A percentile compares a stretch with the other conserved stretches of the same genome.
Evolutionary conservation across 2,329 filamentous ascomycete genomes (phyloP).

Genomic region (Calonectria crousiana): DNA sequence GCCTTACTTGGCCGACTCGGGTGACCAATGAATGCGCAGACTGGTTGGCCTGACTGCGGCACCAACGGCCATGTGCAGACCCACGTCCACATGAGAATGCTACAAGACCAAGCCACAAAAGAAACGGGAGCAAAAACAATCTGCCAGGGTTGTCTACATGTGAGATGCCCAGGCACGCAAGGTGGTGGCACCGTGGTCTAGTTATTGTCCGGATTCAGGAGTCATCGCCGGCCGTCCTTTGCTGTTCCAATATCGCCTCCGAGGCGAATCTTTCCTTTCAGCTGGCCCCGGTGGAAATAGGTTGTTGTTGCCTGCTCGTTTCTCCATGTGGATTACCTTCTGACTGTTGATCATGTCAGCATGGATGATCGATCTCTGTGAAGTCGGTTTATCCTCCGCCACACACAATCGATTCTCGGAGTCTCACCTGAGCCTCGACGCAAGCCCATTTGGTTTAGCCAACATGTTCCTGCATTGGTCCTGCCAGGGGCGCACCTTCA

Average conservation of each 20-base stretch:
- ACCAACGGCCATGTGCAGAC: background rate
- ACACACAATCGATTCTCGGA: background rate
- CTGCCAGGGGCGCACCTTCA: constrained; percentile 12
- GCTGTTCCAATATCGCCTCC: background rate
- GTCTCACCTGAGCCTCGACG: background rate
- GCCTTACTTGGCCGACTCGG: background rate
- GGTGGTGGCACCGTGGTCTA: background rate
- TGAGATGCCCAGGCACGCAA: background rate
- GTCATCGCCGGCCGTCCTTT: background rate
- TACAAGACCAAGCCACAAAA: background rate
- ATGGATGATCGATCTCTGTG: background rate
- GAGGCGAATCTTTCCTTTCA: background rate
- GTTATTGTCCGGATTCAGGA: background rate
- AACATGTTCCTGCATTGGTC: constrained; percentile 39
- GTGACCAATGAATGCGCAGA: background rate
- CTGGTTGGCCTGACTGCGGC: background rate
- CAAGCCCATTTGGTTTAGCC: constrained; percentile 2
- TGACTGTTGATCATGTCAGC: background rate
- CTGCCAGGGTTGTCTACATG: background rate
- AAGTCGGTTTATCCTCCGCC: background rate
- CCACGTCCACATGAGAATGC: background rate
- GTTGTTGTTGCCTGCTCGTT: background rate
- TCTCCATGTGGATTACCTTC: background rate
- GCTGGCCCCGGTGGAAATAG: background rate
- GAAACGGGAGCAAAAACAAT: constrained; percentile 2